Evolutionary conservation across 352 stramenopile genomes (phyloP).

Genomic region (Thalassiosira mediterranea): DNA sequence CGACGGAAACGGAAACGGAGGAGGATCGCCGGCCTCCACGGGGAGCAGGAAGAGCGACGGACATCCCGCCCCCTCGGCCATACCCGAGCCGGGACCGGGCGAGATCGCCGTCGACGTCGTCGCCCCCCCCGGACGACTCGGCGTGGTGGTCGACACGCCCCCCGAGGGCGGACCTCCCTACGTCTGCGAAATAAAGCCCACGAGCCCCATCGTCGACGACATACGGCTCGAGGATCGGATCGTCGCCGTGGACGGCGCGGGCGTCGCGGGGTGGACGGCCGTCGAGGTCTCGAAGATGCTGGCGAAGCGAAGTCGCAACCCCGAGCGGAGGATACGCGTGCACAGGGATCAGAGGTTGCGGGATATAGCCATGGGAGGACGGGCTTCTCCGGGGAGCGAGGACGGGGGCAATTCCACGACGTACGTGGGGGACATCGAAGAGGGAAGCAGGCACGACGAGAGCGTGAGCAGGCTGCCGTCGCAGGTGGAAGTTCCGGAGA

Average conservation of each 20-base stretch:
- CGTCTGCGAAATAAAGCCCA: conserved; percentile 21
- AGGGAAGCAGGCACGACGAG: background rate
- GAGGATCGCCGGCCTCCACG: background rate
- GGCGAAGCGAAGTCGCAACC: conserved; percentile 20
- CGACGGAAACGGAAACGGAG: conserved; percentile 2
- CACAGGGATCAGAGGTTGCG: background rate
- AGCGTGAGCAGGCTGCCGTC: background rate
- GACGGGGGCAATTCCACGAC: background rate
- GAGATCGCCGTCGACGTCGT: conserved; percentile 14
- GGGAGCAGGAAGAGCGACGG: background rate
- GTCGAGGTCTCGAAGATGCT: conserved; percentile 37
- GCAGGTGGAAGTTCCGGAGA: background rate
- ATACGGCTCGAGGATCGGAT: conserved; percentile 31
- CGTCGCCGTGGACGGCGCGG: conserved; percentile 33
- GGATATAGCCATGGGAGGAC: background rate
- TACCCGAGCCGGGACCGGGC: background rate
- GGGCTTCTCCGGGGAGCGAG: background rate
- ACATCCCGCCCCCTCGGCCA: background rate
- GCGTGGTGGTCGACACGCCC: conserved; percentile 26
- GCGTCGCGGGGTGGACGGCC: conserved; percentile 24
- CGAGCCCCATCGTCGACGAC: conserved; percentile 9
- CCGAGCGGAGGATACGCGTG: conserved; percentile 3
- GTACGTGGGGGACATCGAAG: background rate
- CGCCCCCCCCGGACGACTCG: conserved; percentile 27
- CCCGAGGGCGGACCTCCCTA: conserved; percentile 15